Percentiles rank a stretch among this genome's conserved stretches.
Evolutionary conservation across 495 filamentous ascomycete genomes (phyloP).

Genomic region (Lophiotrema nucula): DNA sequence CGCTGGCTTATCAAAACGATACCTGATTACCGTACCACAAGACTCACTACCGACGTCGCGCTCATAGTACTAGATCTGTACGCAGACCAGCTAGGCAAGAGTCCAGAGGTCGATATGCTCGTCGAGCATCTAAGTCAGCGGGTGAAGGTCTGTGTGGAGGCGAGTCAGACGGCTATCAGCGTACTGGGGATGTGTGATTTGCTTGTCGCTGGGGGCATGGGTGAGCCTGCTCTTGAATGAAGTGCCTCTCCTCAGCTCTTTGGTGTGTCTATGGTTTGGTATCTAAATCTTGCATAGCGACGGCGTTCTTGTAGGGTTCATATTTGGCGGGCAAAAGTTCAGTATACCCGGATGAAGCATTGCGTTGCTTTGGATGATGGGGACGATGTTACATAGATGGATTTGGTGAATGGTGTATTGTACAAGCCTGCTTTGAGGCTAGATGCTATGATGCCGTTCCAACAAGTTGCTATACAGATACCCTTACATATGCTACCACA

Average conservation of each 20-base stretch:
- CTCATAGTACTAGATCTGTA: conserved; percentile 84
- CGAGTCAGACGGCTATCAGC: conserved; percentile 72
- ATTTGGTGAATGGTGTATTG: not conserved
- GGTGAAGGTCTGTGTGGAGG: conserved; percentile 75
- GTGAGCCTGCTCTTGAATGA: not conserved
- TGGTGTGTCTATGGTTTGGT: not conserved
- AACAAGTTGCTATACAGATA: not conserved
- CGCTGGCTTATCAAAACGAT: conserved; percentile 80
- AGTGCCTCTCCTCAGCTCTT: not conserved
- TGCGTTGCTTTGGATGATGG: conserved; percentile 8
- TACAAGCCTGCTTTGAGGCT: conserved; percentile 5
- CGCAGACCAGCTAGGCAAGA: conserved; percentile 72
- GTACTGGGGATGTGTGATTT: conserved; percentile 83
- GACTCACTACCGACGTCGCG: conserved; percentile 73
- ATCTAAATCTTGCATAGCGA: conserved; percentile 29
- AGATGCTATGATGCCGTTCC: not conserved
- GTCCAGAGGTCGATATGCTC: conserved; percentile 65
- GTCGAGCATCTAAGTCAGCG: conserved; percentile 63
- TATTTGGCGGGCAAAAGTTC: not conserved
- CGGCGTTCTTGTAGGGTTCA: conserved; percentile 7
- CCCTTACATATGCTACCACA: conserved; percentile 60
- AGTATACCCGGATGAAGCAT: conserved; percentile 12
- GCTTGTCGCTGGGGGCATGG: conserved; percentile 49
- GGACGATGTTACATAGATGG: not conserved
- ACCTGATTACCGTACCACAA: conserved; percentile 72